Evolutionary conservation across 129 eudicot genomes (phyloP).

Genomic region (Deinandra increscens): DNA sequence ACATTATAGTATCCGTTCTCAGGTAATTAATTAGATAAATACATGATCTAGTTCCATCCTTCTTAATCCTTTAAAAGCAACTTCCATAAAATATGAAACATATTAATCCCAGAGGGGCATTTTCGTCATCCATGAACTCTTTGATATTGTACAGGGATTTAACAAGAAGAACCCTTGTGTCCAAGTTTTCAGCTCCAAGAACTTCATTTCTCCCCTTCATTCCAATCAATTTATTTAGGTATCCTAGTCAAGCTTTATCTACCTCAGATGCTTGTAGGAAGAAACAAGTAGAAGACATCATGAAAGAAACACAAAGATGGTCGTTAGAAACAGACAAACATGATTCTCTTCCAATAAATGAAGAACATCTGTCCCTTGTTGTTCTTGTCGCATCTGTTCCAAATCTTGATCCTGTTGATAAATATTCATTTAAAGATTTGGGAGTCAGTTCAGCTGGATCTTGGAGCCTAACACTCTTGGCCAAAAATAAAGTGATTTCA

Average conservation of each 20-base stretch:
- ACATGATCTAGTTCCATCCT: not conserved
- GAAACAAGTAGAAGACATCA: conserved; percentile 41
- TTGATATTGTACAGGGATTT: conserved; percentile 60
- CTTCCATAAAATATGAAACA: not conserved
- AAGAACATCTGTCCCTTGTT: conserved; percentile 59
- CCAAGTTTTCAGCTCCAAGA: conserved; percentile 71
- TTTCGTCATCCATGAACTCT: conserved; percentile 18
- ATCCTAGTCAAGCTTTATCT: conserved; percentile 43
- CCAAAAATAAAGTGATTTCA: conserved; percentile 48
- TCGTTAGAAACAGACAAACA: conserved; percentile 29
- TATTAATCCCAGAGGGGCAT: not conserved
- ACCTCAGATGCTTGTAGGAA: conserved; percentile 26
- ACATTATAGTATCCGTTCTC: not conserved
- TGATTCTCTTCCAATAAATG: conserved; percentile 30
- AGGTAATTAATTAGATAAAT: not conserved
- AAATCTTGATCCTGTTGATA: conserved; percentile 30
- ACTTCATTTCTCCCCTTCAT: conserved; percentile 46
- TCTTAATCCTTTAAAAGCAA: not conserved
- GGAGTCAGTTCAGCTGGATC: conserved; percentile 35
- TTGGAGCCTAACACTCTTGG: conserved; percentile 84
- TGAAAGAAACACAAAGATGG: conserved; percentile 54
- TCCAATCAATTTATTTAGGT: conserved; percentile 51
- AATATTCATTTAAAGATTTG: conserved; percentile 32
- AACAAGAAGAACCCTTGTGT: conserved; percentile 44
- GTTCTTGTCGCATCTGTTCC: conserved; percentile 53